These are phyloP conservation scores for Penicillium simplicissimum DNA, from an alignment of 495 filamentous ascomycete genomes.

Conservation along the genomic window DNA sequence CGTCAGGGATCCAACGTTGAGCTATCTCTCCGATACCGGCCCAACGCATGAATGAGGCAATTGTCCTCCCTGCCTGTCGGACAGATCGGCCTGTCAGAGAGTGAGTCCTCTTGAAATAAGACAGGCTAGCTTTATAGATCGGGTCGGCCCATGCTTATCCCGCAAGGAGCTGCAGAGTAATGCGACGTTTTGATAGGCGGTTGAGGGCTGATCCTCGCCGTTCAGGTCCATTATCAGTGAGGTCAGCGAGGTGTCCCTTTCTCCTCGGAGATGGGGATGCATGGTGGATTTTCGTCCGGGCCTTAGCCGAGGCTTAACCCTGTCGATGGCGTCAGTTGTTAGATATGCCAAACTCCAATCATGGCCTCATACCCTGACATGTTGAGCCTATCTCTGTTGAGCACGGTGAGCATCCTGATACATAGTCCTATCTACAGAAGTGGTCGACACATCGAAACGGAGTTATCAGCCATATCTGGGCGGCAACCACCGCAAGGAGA, in stretches of 20 bases:
- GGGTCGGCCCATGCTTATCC: constrained; percentile 8
- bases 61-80: neutral
- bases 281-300: neutral
- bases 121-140: neutral
- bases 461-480: constrained; percentile 14
- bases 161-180: constrained; percentile 2
- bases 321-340: constrained; percentile 10
- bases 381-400: neutral
- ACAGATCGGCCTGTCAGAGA: neutral
- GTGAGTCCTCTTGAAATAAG: neutral
- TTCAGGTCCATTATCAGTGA: neutral
- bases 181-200: constrained; percentile 10
- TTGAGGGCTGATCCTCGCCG: neutral
- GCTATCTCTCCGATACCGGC: neutral
- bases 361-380: neutral
- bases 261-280: constrained; percentile 5
- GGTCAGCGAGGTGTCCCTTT: constrained; percentile 1
- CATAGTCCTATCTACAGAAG: neutral
- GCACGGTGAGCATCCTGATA: constrained; percentile 1
- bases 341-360: constrained; percentile 3
- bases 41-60: neutral
- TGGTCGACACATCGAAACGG: constrained; percentile 15
- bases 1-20: neutral
- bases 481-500: neutral
- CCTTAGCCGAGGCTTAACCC: constrained; percentile 2